These are phyloP conservation scores for Apiotrichum gracile DNA, from an alignment of 1,284 basidiomycete genomes.

Conservation along the genomic window DNA sequence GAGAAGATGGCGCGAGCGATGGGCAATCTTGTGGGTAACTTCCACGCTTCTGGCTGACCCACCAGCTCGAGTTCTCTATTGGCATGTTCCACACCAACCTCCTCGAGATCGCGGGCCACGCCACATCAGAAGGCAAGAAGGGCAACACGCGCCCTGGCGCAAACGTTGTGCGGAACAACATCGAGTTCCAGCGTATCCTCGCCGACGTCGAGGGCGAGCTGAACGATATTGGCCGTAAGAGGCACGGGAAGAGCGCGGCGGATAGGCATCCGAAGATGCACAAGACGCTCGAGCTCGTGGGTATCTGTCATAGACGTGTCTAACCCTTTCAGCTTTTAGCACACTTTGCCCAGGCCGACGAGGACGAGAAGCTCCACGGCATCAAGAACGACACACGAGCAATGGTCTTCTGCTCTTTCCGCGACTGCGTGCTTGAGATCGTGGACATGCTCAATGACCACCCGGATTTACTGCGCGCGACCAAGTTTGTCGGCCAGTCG, in stretches of 20 bases:
- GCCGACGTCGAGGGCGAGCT: slow-evolving; percentile 41
- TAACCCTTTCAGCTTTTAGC: slow-evolving; percentile 55
- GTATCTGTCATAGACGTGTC: background rate
- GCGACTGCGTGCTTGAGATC: slow-evolving; percentile 86
- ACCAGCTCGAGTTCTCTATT: slow-evolving; percentile 71
- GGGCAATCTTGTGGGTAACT: slow-evolving; percentile 64
- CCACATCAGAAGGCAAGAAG: slow-evolving; percentile 34
- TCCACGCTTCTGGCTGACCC: background rate
- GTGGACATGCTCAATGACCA: slow-evolving; percentile 70
- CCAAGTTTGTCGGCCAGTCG: slow-evolving; percentile 86
- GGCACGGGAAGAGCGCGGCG: slow-evolving; percentile 42
- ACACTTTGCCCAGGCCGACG: slow-evolving; percentile 64
- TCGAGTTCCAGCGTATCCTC: slow-evolving; percentile 43
- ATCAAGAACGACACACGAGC: slow-evolving; percentile 59
- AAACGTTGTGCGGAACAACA: slow-evolving; percentile 32
- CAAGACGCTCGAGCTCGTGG: slow-evolving; percentile 62
- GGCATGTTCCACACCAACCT: slow-evolving; percentile 68
- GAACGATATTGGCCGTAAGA: slow-evolving; percentile 32
- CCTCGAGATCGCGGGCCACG: slow-evolving; percentile 46
- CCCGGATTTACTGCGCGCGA: slow-evolving; percentile 66
- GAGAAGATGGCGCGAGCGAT: slow-evolving; percentile 64
- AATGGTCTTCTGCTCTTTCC: slow-evolving; percentile 93
- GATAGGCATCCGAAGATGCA: slow-evolving; percentile 87
- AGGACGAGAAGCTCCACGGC: slow-evolving; percentile 51
- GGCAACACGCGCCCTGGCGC: slow-evolving; percentile 26